Percentiles rank a stretch among this genome's conserved stretches.
These are phyloP conservation scores for Suillus hirtellus DNA, from an alignment of 768 basidiomycete genomes.

Conservation along the genomic window DNA sequence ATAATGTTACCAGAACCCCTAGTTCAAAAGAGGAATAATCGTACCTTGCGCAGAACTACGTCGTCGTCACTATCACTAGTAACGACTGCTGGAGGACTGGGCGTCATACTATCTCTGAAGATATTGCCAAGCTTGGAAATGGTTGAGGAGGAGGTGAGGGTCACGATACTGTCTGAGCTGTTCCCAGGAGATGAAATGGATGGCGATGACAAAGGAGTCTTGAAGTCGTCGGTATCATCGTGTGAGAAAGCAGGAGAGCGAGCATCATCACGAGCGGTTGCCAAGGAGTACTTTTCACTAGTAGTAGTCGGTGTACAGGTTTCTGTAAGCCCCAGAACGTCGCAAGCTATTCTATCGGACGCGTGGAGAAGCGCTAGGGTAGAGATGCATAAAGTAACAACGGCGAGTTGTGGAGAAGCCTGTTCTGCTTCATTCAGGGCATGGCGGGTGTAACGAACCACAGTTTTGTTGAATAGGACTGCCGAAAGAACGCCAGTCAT, in stretches of 20 bases:
- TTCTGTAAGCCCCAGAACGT: background rate
- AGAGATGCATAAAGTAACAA: background rate
- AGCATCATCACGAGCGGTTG: background rate
- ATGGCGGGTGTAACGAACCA: background rate
- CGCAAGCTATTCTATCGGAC: background rate
- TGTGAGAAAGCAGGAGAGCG: background rate
- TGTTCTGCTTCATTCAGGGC: background rate
- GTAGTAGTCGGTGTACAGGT: background rate
- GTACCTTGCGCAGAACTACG: background rate
- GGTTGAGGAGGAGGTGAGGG: background rate
- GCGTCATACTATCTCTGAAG: background rate
- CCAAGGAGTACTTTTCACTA: background rate
- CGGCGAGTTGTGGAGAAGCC: background rate
- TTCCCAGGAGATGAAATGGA: background rate
- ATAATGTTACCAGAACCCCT: background rate
- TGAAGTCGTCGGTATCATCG: background rate
- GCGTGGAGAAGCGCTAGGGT: background rate
- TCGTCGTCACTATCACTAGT: background rate
- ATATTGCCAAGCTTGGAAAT: background rate
- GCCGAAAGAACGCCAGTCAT: background rate
- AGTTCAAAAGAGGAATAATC: background rate
- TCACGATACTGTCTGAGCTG: background rate
- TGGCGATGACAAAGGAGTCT: constrained; percentile 2
- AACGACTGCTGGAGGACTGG: background rate
- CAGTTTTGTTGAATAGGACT: background rate